These are phyloP conservation scores for Ophiosphaerella korrae DNA, from an alignment of 2,329 filamentous ascomycete genomes.

Conservation along the genomic window DNA sequence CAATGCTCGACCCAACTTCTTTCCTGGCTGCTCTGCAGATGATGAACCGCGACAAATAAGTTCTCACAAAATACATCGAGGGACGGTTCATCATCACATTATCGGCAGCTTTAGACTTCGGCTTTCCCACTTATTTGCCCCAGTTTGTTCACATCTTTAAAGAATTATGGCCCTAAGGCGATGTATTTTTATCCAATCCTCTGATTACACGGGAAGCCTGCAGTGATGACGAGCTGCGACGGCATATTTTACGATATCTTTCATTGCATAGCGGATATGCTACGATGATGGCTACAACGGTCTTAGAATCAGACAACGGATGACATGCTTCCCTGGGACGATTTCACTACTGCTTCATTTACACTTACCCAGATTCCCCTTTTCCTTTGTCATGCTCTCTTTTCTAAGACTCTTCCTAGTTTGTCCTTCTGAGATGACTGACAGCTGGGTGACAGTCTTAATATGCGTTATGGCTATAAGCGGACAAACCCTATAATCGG, in stretches of 20 bases:
- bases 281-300: background rate
- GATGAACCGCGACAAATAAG: conserved; percentile 30
- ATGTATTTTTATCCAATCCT: too few species aligned
- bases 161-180: too few species aligned
- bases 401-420: background rate
- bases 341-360: background rate
- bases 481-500: background rate
- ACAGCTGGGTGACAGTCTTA: background rate
- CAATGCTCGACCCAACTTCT: conserved; percentile 17
- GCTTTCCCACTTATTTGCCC: background rate
- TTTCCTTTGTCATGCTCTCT: background rate
- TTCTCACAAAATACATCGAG: background rate
- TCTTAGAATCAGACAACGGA: background rate
- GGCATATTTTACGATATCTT: background rate
- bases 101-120: background rate
- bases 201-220: background rate
- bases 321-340: background rate
- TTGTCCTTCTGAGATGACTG: background rate
- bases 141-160: background rate
- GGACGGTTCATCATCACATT: background rate
- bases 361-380: background rate
- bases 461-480: conserved; percentile 3
- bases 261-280: background rate
- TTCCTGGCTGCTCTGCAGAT: conserved; percentile 31
- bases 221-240: background rate